Evolutionary conservation across 805 yeast genomes (phyloP).

Genomic region (Scheffersomyces lignosus): DNA sequence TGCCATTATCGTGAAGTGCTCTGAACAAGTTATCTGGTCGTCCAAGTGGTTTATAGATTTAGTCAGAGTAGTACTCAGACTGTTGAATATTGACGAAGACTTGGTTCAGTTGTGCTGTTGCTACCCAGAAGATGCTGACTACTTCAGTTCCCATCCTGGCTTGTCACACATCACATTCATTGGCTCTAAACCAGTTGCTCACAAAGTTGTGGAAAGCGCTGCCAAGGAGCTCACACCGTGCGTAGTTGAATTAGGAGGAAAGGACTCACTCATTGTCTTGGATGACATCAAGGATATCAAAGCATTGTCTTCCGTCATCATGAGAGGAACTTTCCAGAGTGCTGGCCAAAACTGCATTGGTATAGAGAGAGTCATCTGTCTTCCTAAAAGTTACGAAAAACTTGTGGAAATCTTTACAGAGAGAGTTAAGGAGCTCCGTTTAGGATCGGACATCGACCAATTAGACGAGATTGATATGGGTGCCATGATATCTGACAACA

Average conservation of each 20-base stretch:
- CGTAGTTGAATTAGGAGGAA: constrained; percentile 95
- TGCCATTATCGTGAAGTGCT: constrained; percentile 87
- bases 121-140: constrained; percentile 86
- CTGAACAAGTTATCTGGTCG: constrained; percentile 96
- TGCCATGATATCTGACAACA: constrained; percentile 80
- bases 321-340: constrained; percentile 96
- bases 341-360: constrained; percentile 99
- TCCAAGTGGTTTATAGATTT: constrained; percentile 74
- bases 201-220: constrained; percentile 80
- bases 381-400: constrained; percentile 64
- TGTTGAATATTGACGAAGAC: constrained; percentile 75
- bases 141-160: constrained; percentile 80
- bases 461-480: constrained; percentile 93
- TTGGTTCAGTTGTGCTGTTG: constrained; percentile 87
- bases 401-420: constrained; percentile 56
- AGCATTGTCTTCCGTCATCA: constrained; percentile 66
- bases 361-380: constrained; percentile 87
- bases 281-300: constrained; percentile 67
- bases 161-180: constrained; percentile 89
- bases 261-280: constrained; percentile 84
- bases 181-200: constrained; percentile 95
- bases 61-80: constrained; percentile 67
- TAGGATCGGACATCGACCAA: constrained; percentile 93
- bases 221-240: constrained; percentile 88
- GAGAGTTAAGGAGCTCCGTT: constrained; percentile 61